These are phyloP conservation scores for Zygoascus hellenicus DNA, from an alignment of 1,139 yeast species.

Conservation along the genomic window DNA sequence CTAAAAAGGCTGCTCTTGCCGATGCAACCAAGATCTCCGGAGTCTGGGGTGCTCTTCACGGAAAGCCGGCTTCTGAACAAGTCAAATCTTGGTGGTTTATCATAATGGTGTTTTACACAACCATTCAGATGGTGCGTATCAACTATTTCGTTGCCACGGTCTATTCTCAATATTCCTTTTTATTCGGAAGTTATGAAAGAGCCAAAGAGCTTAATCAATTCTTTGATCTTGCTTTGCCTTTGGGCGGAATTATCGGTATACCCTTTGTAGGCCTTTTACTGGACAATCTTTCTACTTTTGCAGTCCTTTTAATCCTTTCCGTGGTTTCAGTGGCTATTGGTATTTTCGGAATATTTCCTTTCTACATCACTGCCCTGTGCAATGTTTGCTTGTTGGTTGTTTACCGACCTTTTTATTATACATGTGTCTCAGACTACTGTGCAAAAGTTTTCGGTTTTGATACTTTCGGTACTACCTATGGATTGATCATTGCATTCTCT, in stretches of 20 bases:
- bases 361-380: constrained; percentile 11
- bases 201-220: constrained; percentile 63
- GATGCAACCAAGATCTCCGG: constrained; percentile 51
- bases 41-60: constrained; percentile 80
- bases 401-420: constrained; percentile 86
- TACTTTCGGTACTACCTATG: constrained; percentile 90
- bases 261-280: constrained; percentile 81
- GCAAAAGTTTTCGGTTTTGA: constrained; percentile 92
- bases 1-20: constrained; percentile 23
- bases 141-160: constrained; percentile 90
- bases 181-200: constrained; percentile 48
- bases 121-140: constrained; percentile 83
- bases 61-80: constrained; percentile 54
- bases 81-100: constrained; percentile 71
- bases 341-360: constrained; percentile 47
- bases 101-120: constrained; percentile 70
- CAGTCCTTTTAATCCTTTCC: constrained; percentile 50
- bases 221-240: constrained; percentile 78
- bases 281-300: constrained; percentile 64
- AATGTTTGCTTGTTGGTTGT: constrained; percentile 52
- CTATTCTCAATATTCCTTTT: constrained; percentile 66
- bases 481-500: constrained; percentile 72
- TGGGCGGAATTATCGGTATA: constrained; percentile 79
- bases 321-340: constrained; percentile 57
- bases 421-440: constrained; percentile 84